Conservation (phyloP, 371 early-diverging fungal genomes). For the Haplosporangium sp. region DNA sequence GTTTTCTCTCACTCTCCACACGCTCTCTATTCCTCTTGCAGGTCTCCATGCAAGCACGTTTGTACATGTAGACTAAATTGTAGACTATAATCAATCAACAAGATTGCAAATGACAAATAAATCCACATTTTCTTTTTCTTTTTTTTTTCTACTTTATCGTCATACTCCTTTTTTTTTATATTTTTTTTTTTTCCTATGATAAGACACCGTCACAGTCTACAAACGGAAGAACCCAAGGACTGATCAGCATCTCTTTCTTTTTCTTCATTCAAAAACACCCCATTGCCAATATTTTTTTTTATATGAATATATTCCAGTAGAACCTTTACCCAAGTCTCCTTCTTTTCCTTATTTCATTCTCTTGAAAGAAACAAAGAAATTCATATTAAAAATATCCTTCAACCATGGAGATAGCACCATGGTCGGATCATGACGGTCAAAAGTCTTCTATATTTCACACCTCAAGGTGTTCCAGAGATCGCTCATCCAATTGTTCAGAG, state of each 20-base stretch:
- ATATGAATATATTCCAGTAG: too few relatives aligned
- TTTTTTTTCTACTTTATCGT: too few relatives aligned
- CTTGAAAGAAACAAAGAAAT: not conserved
- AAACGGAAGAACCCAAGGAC: too few relatives aligned
- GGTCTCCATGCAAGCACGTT: too few relatives aligned
- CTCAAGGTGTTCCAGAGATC: not conserved
- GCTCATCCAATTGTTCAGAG: not conserved
- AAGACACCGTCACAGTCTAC: not conserved
- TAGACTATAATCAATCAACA: too few relatives aligned
- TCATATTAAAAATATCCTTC: too few relatives aligned
- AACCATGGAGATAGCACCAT: not conserved
- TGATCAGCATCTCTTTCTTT: not conserved
- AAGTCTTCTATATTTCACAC: not conserved
- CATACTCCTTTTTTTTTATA: slow-evolving; percentile 35
- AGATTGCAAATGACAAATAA: too few relatives aligned
- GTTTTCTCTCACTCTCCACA: too few relatives aligned
- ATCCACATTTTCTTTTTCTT: too few relatives aligned
- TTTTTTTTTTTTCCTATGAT: not conserved
- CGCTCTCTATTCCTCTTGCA: too few relatives aligned
- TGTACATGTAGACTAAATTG: too few relatives aligned
- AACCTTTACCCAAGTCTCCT: not conserved
- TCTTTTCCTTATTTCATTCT: not conserved
- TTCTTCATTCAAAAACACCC: not conserved
- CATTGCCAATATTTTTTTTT: too few relatives aligned
- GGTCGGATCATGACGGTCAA: not conserved